A percentile compares a stretch with the other conserved stretches of the same genome.
Evolutionary conservation across 2,329 filamentous ascomycete genomes (phyloP).

Genomic region (Ophiostoma angusticollis): DNA sequence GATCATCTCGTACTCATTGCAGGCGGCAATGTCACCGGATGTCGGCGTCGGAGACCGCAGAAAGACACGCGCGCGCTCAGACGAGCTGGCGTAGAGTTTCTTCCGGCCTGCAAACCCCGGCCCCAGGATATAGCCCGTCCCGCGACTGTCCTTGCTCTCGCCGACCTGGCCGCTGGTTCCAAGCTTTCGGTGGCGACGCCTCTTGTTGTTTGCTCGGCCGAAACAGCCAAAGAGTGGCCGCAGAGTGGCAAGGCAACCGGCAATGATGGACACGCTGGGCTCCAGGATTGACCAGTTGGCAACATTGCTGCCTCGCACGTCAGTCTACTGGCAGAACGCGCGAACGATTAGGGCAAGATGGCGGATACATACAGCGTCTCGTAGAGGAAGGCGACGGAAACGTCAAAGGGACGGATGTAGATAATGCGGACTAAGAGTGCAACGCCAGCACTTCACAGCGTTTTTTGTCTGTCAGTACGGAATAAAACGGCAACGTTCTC

Average conservation of each 20-base stretch:
- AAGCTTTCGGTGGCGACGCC: too few relatives aligned
- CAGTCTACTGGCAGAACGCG: not conserved
- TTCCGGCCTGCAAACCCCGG: not conserved
- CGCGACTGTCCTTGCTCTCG: conserved; percentile 2
- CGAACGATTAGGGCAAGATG: not conserved
- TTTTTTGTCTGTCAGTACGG: conserved; percentile 8
- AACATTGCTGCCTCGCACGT: conserved; percentile 18
- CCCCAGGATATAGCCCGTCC: not conserved
- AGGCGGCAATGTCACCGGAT: not conserved
- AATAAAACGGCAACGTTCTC: accelerated
- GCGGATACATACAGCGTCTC: conserved; percentile 20
- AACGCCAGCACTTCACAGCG: conserved; percentile 23
- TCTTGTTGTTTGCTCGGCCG: not conserved
- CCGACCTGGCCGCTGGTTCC: too few relatives aligned
- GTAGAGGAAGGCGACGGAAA: conserved; percentile 20
- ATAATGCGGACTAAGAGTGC: conserved; percentile 27
- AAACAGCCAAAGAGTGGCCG: conserved; percentile 16
- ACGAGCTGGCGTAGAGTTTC: not conserved
- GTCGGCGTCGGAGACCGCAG: not conserved
- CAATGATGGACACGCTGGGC: conserved; percentile 25
- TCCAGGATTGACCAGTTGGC: conserved; percentile 28
- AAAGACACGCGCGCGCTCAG: not conserved
- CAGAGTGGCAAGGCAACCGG: conserved; percentile 20
- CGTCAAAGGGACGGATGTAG: conserved; percentile 19
- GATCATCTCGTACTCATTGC: conserved; percentile 8